These are phyloP conservation scores for Fomitopsis schrenkii DNA, from an alignment of 1,284 basidiomycete species.

Conservation along the genomic window DNA sequence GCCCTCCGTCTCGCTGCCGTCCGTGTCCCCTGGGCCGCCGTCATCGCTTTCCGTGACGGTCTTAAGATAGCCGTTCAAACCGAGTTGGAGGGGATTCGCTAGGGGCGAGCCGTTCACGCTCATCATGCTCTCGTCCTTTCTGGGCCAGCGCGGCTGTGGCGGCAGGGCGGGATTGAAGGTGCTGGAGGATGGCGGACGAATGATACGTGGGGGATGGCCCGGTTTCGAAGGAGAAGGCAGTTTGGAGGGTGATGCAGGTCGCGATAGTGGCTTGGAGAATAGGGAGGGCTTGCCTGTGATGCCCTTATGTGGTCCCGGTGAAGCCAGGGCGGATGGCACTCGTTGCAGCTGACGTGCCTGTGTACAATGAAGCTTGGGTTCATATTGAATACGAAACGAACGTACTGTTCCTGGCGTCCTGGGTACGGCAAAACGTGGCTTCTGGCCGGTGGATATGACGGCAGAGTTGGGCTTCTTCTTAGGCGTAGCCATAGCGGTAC, in stretches of 20 bases:
- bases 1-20: conserved; percentile 12
- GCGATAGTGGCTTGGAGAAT: conserved; percentile 29
- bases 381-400: neutral
- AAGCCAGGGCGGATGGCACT: conserved; percentile 30
- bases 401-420: conserved; percentile 49
- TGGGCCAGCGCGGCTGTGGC: conserved; percentile 59
- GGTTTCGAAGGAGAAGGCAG: conserved; percentile 39
- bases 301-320: conserved; percentile 55
- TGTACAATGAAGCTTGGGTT: neutral
- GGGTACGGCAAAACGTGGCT: conserved; percentile 35
- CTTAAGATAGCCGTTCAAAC: conserved; percentile 32
- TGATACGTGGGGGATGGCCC: conserved; percentile 22
- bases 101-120: conserved; percentile 76
- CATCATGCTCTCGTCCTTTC: conserved; percentile 68
- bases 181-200: conserved; percentile 59
- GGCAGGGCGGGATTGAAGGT: conserved; percentile 67
- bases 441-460: conserved; percentile 42
- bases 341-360: conserved; percentile 25
- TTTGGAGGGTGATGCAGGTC: conserved; percentile 43
- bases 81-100: conserved; percentile 67
- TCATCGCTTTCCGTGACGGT: conserved; percentile 23
- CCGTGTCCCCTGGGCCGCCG: conserved; percentile 15
- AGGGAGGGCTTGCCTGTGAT: conserved; percentile 21
- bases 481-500: conserved; percentile 44
- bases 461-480: conserved; percentile 50